phyloP scores from a whole-genome alignment of 257 asterid genomes.

The Lycium ferocissimum region DNA sequence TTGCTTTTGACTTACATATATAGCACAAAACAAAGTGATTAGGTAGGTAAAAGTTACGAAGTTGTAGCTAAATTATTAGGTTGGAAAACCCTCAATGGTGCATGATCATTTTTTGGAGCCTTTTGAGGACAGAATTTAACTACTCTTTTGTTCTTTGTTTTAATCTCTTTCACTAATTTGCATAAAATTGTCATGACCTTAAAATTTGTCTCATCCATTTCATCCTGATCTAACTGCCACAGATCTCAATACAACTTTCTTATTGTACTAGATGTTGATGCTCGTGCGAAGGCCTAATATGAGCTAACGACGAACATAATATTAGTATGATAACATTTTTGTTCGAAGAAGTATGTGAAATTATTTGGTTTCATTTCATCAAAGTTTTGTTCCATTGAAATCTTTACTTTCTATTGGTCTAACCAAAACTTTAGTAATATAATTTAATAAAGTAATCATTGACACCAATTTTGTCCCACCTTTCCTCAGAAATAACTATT shows the following conservation, averaged over 20 bases:
- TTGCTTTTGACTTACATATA: neutral
- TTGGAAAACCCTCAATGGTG: neutral
- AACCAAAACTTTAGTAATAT: no score
- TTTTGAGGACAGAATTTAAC: neutral
- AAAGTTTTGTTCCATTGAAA: no score
- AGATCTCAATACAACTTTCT: neutral
- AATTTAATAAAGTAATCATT: no score
- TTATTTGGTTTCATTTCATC: no score
- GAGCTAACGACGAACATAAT: no score
- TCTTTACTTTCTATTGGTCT: no score
- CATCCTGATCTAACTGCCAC: neutral
- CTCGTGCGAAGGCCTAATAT: no score
- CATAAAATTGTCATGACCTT: neutral
- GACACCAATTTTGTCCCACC: no score
- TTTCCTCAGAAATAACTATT: no score
- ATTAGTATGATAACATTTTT: no score
- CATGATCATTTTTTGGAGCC: neutral
- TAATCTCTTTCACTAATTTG: neutral
- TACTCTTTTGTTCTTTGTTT: neutral
- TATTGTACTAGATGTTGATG: no score
- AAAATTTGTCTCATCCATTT: neutral
- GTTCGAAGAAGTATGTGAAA: no score
- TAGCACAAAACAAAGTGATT: neutral
- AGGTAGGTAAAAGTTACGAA: neutral
- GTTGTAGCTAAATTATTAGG: neutral